phyloP scores from a whole-genome alignment of 371 early-diverging fungal genomes.

The Mucor lusitanicus region DNA sequence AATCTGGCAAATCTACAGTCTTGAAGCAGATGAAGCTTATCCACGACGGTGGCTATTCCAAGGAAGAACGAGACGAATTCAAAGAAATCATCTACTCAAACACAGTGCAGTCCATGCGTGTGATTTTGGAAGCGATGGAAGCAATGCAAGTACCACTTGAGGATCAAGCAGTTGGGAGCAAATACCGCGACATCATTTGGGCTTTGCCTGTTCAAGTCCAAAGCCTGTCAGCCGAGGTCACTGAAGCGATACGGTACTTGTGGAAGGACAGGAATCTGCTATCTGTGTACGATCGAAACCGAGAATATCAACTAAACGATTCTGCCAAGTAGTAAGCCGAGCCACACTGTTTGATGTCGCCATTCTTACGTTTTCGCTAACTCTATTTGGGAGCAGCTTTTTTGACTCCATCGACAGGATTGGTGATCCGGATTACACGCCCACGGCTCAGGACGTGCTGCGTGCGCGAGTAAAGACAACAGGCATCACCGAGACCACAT shows the following conservation, averaged over 20 bases:
- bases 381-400: slow-evolving; percentile 47
- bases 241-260: slow-evolving; percentile 74
- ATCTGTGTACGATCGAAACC: slow-evolving; percentile 66
- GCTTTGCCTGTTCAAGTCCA: slow-evolving; percentile 81
- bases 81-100: slow-evolving; percentile 94
- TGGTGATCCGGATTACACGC: slow-evolving; percentile 64
- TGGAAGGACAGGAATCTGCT: slow-evolving; percentile 85
- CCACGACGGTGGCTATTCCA: slow-evolving; percentile 89
- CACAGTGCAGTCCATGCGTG: slow-evolving; percentile 93
- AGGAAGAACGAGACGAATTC: slow-evolving; percentile 85
- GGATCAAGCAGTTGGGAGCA: not conserved
- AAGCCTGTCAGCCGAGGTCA: slow-evolving; percentile 81
- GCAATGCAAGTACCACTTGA: slow-evolving; percentile 43
- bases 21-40: slow-evolving; percentile 97
- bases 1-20: slow-evolving; percentile 96
- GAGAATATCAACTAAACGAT: slow-evolving; percentile 86
- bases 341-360: not conserved
- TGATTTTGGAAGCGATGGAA: slow-evolving; percentile 92
- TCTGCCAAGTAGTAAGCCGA: slow-evolving; percentile 70
- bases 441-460: slow-evolving; percentile 79
- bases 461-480: slow-evolving; percentile 77
- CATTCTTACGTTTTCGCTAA: not conserved
- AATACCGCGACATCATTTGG: not conserved
- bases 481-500: slow-evolving; percentile 78
- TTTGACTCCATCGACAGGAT: slow-evolving; percentile 94